A percentile compares a stretch with the other conserved stretches of the same genome.
These are phyloP conservation scores for Benincasa hispida DNA, from an alignment of 306 rosid species.

Conservation along the genomic window DNA sequence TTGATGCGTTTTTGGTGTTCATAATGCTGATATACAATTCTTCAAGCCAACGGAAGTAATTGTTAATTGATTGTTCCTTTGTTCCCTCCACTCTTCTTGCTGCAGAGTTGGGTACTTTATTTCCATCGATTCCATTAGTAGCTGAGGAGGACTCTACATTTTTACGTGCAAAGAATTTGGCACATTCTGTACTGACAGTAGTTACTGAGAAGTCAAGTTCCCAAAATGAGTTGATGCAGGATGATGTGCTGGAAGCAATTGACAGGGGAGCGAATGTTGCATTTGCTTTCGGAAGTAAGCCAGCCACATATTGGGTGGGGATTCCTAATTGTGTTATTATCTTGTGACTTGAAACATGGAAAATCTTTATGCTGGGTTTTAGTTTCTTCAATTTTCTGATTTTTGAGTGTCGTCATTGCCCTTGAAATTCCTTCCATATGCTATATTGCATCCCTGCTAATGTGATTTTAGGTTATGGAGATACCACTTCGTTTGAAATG, in stretches of 20 bases:
- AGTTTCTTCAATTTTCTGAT: background rate
- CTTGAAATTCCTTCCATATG: background rate
- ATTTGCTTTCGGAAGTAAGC: slow-evolving; percentile 45
- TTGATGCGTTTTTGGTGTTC: background rate
- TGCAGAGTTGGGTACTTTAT: slow-evolving; percentile 62
- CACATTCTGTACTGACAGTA: slow-evolving; percentile 38
- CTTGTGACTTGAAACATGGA: background rate
- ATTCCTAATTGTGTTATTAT: background rate
- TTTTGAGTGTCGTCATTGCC: background rate
- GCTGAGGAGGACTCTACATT: slow-evolving; percentile 92
- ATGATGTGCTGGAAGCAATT: slow-evolving; percentile 57
- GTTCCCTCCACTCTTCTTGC: slow-evolving; percentile 15
- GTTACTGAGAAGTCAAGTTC: slow-evolving; percentile 31
- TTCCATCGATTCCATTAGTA: slow-evolving; percentile 82
- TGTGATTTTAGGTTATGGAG: background rate
- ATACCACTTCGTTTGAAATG: background rate
- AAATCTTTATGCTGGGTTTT: background rate
- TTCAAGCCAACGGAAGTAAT: background rate
- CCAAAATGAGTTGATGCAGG: slow-evolving; percentile 30
- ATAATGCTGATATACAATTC: background rate
- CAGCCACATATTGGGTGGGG: slow-evolving; percentile 91
- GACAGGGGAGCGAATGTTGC: slow-evolving; percentile 81
- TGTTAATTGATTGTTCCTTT: slow-evolving; percentile 3
- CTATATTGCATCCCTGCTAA: background rate
- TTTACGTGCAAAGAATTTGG: slow-evolving; percentile 47